Conservation (phyloP, 2,329 filamentous ascomycete genomes). For the Sclerotiophoma versabilis region DNA sequence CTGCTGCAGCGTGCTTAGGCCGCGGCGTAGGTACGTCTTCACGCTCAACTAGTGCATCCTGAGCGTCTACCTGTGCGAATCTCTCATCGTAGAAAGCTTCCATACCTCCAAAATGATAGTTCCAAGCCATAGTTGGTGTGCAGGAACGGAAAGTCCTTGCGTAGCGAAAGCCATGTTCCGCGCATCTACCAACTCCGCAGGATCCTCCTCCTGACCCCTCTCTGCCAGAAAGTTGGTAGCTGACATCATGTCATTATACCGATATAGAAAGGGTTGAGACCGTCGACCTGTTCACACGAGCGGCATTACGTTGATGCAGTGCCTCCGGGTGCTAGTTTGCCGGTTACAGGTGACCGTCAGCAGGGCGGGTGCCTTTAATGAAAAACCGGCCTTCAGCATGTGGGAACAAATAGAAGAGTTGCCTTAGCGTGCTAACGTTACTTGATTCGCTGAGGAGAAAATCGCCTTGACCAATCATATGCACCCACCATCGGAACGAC, state of each 20-base stretch:
- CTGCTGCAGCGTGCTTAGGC: conserved; percentile 16
- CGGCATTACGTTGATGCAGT: too few species aligned
- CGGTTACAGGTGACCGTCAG: too few species aligned
- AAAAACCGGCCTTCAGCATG: too few species aligned
- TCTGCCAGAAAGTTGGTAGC: conserved; percentile 20
- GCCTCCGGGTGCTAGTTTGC: too few species aligned
- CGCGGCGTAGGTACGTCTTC: conserved; percentile 5
- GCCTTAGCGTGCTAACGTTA: too few species aligned
- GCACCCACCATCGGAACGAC: too few species aligned
- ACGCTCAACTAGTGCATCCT: conserved; percentile 9
- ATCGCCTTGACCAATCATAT: too few species aligned
- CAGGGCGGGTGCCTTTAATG: too few species aligned
- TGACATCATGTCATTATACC: conserved; percentile 20
- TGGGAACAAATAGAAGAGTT: too few species aligned
- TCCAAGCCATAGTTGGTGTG: conserved; percentile 22
- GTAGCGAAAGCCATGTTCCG: conserved; percentile 19
- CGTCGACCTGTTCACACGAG: too few species aligned
- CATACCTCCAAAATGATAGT: conserved; percentile 26
- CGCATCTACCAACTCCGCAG: conserved; percentile 18
- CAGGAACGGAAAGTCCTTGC: conserved; percentile 16
- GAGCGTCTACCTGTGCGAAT: conserved; percentile 11
- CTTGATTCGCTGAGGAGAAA: too few species aligned
- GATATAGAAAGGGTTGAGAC: conserved; percentile 18
- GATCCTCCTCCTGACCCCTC: conserved; percentile 20
- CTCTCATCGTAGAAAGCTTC: conserved; percentile 24